Conservation (phyloP, 1,139 yeast genomes). For the Arxiozyma heterogenica region DNA sequence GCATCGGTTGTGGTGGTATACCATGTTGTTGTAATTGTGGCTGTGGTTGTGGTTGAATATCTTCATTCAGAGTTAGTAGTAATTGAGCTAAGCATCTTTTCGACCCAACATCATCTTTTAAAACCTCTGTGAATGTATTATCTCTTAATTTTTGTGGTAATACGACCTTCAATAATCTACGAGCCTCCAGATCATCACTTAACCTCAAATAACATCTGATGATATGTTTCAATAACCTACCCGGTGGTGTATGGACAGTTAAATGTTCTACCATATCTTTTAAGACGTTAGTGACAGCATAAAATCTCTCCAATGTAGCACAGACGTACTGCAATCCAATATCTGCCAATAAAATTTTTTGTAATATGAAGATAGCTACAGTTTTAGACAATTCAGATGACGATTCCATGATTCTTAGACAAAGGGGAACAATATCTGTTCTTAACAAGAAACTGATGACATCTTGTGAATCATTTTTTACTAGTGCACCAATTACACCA, state of each 20-base stretch:
- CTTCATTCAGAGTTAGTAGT: slow-evolving; percentile 49
- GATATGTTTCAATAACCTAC: slow-evolving; percentile 82
- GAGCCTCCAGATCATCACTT: slow-evolving; percentile 83
- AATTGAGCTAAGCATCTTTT: slow-evolving; percentile 81
- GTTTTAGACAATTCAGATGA: slow-evolving; percentile 91
- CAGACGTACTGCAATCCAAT: slow-evolving; percentile 86
- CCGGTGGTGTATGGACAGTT: slow-evolving; percentile 48
- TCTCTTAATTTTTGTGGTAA: slow-evolving; percentile 66
- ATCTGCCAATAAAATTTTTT: slow-evolving; percentile 84
- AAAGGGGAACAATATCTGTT: slow-evolving; percentile 90
- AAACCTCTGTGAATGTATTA: slow-evolving; percentile 73
- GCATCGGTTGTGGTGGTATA: slow-evolving; percentile 6
- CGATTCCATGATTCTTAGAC: slow-evolving; percentile 90
- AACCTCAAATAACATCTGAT: slow-evolving; percentile 87
- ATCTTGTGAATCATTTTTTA: slow-evolving; percentile 90
- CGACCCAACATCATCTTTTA: slow-evolving; percentile 83
- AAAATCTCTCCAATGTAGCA: slow-evolving; percentile 89
- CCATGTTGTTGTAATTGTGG: slow-evolving; percentile 3
- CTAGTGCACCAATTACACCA: slow-evolving; percentile 95
- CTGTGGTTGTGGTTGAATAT: slow-evolving; percentile 10
- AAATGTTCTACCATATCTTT: slow-evolving; percentile 85
- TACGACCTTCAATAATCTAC: slow-evolving; percentile 75
- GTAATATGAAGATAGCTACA: slow-evolving; percentile 91
- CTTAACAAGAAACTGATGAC: slow-evolving; percentile 84
- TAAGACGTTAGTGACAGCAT: slow-evolving; percentile 84